Evolutionary conservation across 202 grass and related monocot species (phyloP).

Genomic region (Digitaria exilis): DNA sequence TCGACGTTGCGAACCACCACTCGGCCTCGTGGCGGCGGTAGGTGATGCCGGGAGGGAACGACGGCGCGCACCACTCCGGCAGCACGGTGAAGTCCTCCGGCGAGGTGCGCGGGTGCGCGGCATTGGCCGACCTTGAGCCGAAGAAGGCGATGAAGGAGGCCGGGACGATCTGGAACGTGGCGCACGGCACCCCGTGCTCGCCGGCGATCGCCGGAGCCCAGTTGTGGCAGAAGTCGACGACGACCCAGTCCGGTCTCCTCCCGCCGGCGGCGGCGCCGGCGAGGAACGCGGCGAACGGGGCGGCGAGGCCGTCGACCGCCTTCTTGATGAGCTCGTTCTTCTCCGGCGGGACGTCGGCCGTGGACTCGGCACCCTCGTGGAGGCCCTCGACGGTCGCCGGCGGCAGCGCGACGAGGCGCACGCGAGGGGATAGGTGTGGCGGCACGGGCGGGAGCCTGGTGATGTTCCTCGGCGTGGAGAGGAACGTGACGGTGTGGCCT

Average conservation of each 20-base stretch:
- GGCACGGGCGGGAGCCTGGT: slow-evolving; percentile 16
- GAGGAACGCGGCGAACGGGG: slow-evolving; percentile 23
- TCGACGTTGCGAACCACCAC: no score
- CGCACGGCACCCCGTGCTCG: slow-evolving; percentile 41
- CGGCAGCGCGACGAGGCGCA: slow-evolving; percentile 39
- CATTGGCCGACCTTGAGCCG: neutral
- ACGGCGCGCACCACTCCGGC: neutral
- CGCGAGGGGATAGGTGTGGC: slow-evolving; percentile 9
- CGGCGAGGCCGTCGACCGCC: slow-evolving; percentile 41
- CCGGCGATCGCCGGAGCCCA: slow-evolving; percentile 33
- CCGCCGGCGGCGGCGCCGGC: neutral
- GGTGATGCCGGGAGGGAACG: neutral
- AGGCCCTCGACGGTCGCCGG: slow-evolving; percentile 20
- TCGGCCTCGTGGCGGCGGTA: slow-evolving; percentile 28
- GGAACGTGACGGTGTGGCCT: slow-evolving; percentile 24
- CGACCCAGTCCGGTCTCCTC: slow-evolving; percentile 49
- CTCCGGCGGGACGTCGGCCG: slow-evolving; percentile 27
- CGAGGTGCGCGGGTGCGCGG: neutral
- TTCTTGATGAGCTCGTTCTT: slow-evolving; percentile 30
- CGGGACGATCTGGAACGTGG: neutral
- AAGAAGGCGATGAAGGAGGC: neutral
- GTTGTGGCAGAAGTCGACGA: slow-evolving; percentile 49
- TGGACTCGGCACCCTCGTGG: slow-evolving; percentile 38
- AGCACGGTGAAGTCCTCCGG: neutral
- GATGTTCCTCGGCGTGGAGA: slow-evolving; percentile 15